Conservation (phyloP, 495 filamentous ascomycete species). For the Glutinoglossum americanum region DNA sequence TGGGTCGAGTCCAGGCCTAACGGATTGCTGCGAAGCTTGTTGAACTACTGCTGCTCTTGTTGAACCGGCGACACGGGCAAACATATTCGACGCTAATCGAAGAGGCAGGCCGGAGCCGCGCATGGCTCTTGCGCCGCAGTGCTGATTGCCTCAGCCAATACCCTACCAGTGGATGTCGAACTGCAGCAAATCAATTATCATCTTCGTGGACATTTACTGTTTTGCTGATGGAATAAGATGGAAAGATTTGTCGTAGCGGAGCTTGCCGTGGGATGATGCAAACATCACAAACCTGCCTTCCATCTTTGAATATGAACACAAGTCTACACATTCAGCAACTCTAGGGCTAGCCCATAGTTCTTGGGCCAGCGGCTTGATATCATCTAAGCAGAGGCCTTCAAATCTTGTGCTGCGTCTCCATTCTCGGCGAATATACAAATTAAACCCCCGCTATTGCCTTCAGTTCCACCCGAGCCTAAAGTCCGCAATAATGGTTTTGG, state of each 20-base stretch:
- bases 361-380: background rate
- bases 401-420: background rate
- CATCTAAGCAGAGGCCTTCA: background rate
- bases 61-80: background rate
- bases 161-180: background rate
- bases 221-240: background rate
- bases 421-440: background rate
- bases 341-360: background rate
- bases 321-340: background rate
- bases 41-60: background rate
- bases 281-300: background rate
- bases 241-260: background rate
- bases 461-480: background rate
- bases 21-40: background rate
- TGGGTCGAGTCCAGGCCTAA: background rate
- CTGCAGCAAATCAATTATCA: background rate
- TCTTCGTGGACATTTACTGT: background rate
- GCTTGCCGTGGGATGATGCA: background rate
- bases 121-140: constrained; percentile 1
- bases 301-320: background rate
- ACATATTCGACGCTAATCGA: background rate
- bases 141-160: background rate
- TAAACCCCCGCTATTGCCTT: background rate
- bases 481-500: constrained; percentile 50
- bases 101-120: background rate